Percentiles rank a stretch among this genome's conserved stretches.
Evolutionary conservation across 208 protist species (phyloP).

Genomic region (Acanthamoeba healyi): DNA sequence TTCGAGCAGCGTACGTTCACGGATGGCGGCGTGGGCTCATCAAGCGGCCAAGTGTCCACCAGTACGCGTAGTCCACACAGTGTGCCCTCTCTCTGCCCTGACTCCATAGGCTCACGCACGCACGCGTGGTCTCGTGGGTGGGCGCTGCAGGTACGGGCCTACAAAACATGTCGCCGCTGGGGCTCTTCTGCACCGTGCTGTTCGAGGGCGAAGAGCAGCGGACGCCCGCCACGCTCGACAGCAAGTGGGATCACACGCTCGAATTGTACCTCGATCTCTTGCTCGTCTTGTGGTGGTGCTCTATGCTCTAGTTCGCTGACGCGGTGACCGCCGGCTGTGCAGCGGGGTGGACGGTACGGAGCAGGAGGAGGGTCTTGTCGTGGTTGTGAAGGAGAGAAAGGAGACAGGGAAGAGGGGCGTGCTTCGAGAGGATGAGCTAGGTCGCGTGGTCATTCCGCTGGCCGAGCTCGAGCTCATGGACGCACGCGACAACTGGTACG

Average conservation of each 20-base stretch:
- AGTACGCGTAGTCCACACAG: background rate
- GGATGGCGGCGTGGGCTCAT: background rate
- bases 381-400: conserved; percentile 57
- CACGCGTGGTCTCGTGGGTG: background rate
- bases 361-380: conserved; percentile 50
- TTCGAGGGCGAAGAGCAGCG: conserved; percentile 69
- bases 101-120: too few relatives aligned
- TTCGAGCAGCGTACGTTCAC: background rate
- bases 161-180: background rate
- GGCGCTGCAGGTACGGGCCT: background rate
- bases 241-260: conserved; percentile 37
- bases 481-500: conserved; percentile 12
- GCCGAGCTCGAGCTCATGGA: conserved; percentile 49
- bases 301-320: background rate
- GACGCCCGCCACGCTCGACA: background rate
- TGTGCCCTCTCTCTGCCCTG: too few relatives aligned
- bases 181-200: conserved; percentile 64
- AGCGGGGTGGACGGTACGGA: conserved; percentile 60
- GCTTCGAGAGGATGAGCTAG: conserved; percentile 42
- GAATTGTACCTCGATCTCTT: background rate
- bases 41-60: background rate
- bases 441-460: conserved; percentile 9
- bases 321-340: background rate
- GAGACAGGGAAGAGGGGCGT: conserved; percentile 47
- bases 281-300: background rate